Evolutionary conservation across 2,329 filamentous ascomycete genomes (phyloP), one percentile per base, ranked within the genome.

Genomic region (Ceratocystis destructans): DNA sequence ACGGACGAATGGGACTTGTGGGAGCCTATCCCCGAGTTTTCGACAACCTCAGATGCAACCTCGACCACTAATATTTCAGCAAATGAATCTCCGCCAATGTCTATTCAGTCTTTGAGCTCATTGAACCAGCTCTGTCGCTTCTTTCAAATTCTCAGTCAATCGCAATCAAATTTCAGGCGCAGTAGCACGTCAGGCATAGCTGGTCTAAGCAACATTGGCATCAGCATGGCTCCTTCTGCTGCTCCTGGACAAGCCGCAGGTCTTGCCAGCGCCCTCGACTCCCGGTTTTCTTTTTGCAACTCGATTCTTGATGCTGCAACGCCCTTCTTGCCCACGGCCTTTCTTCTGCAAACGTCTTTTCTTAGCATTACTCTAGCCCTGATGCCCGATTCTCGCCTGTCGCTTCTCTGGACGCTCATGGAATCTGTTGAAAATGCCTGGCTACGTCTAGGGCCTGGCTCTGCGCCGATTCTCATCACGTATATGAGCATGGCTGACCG

Each of bases 1-100:
- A 75, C 87, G 22, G 87, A 90, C 71, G 87, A 90, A 75, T 90
- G 87, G 87, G 84, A 87, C 69, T 83, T 85, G 1, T 90, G 87
- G 87, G 78, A 79, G 20, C 82, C 84, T 31, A 78, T 78, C 68
- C 70, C 72, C 3, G 76, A 73, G 2, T 77, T 78, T 62, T 75
- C 76, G 3, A 57, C 68, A 10, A 20, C 17, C 20, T 25, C 12
- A n/a, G 25, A 53, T 17, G 15, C 64, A 20, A 15, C 57, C n/a
- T 12, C 46, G 5, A n/a, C n/a, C n/a, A 22, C 45, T 12, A 20
- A 15, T n/a, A 28, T 2, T 31, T n/a, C n/a, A 10, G 37, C 1
- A 57, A 62, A 57, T 64, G 17, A 33, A 66, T 65, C 31, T 46
- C 37, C 65, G 62, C 20, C 20, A 75, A 77, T 66, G 37, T 48